Evolutionary conservation across 78 protist genomes (phyloP).

Genomic region (Chrysochromulina tobinii): DNA sequence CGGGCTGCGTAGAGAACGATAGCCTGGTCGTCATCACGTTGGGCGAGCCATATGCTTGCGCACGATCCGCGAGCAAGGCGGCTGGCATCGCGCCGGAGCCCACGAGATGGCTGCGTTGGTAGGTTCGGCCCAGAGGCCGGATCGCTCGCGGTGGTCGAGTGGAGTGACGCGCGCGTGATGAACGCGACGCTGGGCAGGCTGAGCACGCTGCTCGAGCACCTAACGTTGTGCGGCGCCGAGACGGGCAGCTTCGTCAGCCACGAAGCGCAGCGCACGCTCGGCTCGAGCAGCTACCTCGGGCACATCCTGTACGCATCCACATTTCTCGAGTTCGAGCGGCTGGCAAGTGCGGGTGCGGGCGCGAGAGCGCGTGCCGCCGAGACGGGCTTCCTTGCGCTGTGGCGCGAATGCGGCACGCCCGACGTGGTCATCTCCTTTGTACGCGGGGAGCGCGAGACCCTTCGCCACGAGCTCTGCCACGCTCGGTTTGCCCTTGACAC

Average conservation of each 20-base stretch:
- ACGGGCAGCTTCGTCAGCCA: background rate
- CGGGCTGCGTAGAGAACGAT: no score
- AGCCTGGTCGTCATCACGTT: background rate
- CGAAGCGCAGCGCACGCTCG: background rate
- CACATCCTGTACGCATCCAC: background rate
- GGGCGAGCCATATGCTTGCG: background rate
- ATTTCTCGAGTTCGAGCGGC: background rate
- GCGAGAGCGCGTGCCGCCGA: background rate
- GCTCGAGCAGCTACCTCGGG: background rate
- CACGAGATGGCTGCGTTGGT: background rate
- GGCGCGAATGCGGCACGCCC: background rate
- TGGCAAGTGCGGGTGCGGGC: no score
- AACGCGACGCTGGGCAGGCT: background rate
- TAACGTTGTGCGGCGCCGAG: background rate
- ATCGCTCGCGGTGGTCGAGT: background rate
- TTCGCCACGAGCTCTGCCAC: conserved; percentile 3
- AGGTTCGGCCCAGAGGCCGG: background rate
- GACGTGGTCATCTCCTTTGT: background rate
- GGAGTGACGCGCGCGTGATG: background rate
- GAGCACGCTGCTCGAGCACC: conserved; percentile 20
- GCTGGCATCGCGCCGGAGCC: background rate
- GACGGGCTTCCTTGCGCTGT: background rate
- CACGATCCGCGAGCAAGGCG: background rate
- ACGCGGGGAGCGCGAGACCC: background rate
- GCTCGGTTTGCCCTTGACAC: conserved; percentile 1